Conservation (phyloP, 352 stramenopile genomes). For the Pythium sukuiense region DNA sequence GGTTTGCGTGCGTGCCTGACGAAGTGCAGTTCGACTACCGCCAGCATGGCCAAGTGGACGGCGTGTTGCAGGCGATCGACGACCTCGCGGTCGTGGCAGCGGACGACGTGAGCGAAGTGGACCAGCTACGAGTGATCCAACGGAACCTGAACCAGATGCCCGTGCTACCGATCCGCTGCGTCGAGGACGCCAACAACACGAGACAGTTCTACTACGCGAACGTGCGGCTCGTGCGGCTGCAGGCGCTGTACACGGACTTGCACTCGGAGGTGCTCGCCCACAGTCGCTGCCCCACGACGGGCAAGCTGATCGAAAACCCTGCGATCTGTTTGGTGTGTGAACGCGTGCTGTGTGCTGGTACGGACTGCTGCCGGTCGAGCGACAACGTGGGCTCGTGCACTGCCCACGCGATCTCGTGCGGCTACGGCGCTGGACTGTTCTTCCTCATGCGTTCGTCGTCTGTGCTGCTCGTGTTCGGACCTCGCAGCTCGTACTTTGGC, state of each 20-base stretch:
- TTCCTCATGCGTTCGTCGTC: constrained; percentile 83
- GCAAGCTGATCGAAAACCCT: constrained; percentile 73
- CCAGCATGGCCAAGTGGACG: constrained; percentile 50
- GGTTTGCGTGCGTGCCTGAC: constrained; percentile 47
- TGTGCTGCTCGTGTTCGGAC: constrained; percentile 72
- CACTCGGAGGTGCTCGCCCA: constrained; percentile 70
- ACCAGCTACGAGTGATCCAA: constrained; percentile 32
- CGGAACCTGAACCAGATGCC: constrained; percentile 57
- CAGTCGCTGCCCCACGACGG: constrained; percentile 74
- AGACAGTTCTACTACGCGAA: constrained; percentile 61
- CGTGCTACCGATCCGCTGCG: constrained; percentile 49
- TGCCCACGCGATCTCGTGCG: constrained; percentile 70
- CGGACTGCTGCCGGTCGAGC: constrained; percentile 71
- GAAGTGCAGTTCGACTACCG: constrained; percentile 55
- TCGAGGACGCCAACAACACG: constrained; percentile 35
- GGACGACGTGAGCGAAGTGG: constrained; percentile 17
- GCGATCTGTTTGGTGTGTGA: constrained; percentile 80
- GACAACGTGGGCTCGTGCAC: constrained; percentile 78
- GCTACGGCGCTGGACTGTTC: constrained; percentile 70
- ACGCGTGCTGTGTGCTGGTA: constrained; percentile 76
- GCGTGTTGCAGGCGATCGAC: constrained; percentile 42
- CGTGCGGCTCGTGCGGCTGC: constrained; percentile 59
- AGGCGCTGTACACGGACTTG: constrained; percentile 74
- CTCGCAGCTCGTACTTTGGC: constrained; percentile 80
- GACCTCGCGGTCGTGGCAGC: constrained; percentile 19